Percentiles rank a stretch among this genome's conserved stretches.
These are phyloP conservation scores for Aquilaria sinensis DNA, from an alignment of 345 rosid genomes.

Conservation along the genomic window DNA sequence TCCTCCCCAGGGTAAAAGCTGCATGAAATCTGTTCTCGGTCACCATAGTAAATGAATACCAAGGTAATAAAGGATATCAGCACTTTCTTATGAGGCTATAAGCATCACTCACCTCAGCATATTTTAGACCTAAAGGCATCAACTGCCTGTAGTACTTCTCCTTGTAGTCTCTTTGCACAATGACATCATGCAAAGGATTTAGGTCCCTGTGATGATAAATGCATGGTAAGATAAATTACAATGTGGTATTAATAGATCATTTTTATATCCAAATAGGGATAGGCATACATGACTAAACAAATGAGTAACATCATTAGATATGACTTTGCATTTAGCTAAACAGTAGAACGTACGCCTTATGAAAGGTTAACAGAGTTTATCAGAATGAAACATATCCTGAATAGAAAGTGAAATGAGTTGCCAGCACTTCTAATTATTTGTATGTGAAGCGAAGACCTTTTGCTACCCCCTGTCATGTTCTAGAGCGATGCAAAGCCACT, in stretches of 20 bases:
- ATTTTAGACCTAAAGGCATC: slow-evolving; percentile 56
- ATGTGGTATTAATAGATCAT: background rate
- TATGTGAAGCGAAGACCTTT: too few species aligned
- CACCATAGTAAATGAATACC: slow-evolving; percentile 13
- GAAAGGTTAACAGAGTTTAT: too few species aligned
- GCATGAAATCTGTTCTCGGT: slow-evolving; percentile 47
- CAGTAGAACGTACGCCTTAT: too few species aligned
- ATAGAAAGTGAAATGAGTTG: too few species aligned
- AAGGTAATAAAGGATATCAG: background rate
- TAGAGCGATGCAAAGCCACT: too few species aligned
- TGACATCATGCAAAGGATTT: slow-evolving; percentile 73
- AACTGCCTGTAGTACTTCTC: slow-evolving; percentile 63
- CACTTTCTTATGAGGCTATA: slow-evolving; percentile 6
- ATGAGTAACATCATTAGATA: too few species aligned
- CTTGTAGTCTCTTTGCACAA: slow-evolving; percentile 47
- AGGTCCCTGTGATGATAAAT: slow-evolving; percentile 55
- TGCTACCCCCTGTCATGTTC: too few species aligned
- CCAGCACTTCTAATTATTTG: too few species aligned
- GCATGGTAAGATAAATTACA: slow-evolving; percentile 12
- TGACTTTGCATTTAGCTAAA: too few species aligned
- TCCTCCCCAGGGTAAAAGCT: slow-evolving; percentile 98
- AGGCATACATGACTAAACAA: background rate
- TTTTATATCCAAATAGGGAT: background rate
- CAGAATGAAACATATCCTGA: too few species aligned
- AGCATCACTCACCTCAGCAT: slow-evolving; percentile 46